Evolutionary conservation across 2,329 filamentous ascomycete genomes (phyloP), one percentile per base, ranked within the genome.

Genomic region (Daldinia eschscholtzii): DNA sequence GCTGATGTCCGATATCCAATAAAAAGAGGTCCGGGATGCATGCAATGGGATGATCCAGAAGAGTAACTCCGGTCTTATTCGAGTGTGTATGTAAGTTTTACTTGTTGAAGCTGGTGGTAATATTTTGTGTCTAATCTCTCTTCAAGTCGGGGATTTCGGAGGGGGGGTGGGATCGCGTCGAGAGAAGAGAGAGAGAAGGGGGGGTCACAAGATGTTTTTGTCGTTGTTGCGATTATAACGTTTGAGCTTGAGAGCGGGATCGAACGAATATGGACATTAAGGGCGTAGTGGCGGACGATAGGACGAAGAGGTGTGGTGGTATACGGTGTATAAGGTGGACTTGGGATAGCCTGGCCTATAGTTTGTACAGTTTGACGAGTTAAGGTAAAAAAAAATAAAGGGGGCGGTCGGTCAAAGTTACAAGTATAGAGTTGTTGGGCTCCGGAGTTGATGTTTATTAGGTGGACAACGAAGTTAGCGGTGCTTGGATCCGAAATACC

Each of bases 381-480:
- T 28, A 7, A 15, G 39, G 28, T 52, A 67, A 59, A 39, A 39
- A 39, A 39, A 65, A 65, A 70, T 64, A 39, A 67, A 68, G 59
- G 68, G 68, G 68, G 64, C 63, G 65, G 48, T 44, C 68, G 58
- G 58, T 41, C 55, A 60, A 69, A 68, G 65, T 63, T 65, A 61
- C 65, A 61, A 70, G 65, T 68, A 70, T 70, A 70, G 62, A 70
- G 68, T 70, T 70, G 65, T 70, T 70, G 65, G 68, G 65, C 65
- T 68, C 61, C 61, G 68, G 61, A 61, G 56, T 61, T 62, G 65
- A 53, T 65, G 65, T 70, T 70, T 65, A 68, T 63, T 65, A 65
- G 68, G 68, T 65, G 68, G 65, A 68, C 44, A 55, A 30, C 61
- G 68, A 70, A 68, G 68, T 68, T 70, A 68, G 67, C 67, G 53